Base-by-base conservation (phyloP, 1,139 yeast species). In the Suhomyces terraborum region DNA sequence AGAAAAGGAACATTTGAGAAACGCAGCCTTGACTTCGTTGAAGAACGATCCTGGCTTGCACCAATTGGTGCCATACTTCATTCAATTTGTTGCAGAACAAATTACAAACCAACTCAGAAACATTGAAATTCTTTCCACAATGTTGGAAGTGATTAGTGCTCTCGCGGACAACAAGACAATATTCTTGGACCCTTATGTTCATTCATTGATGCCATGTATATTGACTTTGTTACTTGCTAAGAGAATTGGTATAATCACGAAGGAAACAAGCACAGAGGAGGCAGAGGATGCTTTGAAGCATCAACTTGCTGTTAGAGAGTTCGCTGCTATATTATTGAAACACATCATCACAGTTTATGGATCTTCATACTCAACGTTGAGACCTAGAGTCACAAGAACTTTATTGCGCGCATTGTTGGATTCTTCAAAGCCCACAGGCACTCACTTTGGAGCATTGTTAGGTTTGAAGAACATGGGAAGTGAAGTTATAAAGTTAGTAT, bases 61-160 rank as follows among this genome's bases (percentile, higher is more conserved):
- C 67, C 99, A 94, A 63, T 69, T 94, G 40, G 94, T 94, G 6
- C 99, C 99, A 2, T 94, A 94, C 60, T 88, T 94, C 54, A 89
- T 93, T 41, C 98, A 93, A 59, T 91, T 93, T 61, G 89, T 89
- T 20, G 96, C 97, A 9, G 98, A 94, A 60, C 96, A 94, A 56
- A 84, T 93, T 43, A 88, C 98, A 1, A 87, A 88, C 58, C 93
- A 88, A 56, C 74, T 93, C 51, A 79, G 88, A 53, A 84, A 85
- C 56, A 71, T 87, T 35, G 81, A 79, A 13, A 67, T 88, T 25
- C 69, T 93, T 41, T 77, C 87, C n/a, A 87, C 96, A 8, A 89
- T 93, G 91, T 70, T 94, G 50, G 95, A 88, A 61, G 91, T 89
- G 45, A 80, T 93, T 17, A 85, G 88, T 48, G 93, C 98, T 0